A percentile compares a stretch with the other conserved stretches of the same genome.
Evolutionary conservation across 805 yeast species (phyloP).

Genomic region (Starmerella bombi): DNA sequence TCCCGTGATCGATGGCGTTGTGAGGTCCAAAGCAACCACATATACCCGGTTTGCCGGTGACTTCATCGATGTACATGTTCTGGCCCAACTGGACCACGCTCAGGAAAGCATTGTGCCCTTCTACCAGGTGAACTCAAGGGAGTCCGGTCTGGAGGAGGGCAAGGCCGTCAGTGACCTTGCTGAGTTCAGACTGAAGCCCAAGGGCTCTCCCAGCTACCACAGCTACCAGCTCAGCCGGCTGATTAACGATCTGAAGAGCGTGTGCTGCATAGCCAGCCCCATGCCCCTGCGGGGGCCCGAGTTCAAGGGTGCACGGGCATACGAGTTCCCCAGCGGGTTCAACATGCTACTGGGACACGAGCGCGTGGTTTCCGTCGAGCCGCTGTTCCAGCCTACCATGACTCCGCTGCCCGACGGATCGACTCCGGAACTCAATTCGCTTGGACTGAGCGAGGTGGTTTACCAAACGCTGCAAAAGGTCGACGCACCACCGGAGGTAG

Average conservation of each 20-base stretch:
- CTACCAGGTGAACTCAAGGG: conserved; percentile 29
- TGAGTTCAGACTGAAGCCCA: conserved; percentile 6
- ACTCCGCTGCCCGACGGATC: conserved; percentile 34
- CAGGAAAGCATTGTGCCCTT: conserved; percentile 27
- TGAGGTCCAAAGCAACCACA: conserved; percentile 34
- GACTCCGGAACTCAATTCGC: conserved; percentile 32
- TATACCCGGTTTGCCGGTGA: conserved; percentile 76
- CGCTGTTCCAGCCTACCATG: conserved; percentile 52
- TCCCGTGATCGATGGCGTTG: conserved; percentile 24
- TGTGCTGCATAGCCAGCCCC: conserved; percentile 10
- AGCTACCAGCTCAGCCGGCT: conserved; percentile 45
- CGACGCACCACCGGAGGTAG: conserved; percentile 41
- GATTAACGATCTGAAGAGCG: conserved; percentile 65
- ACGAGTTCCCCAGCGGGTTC: conserved; percentile 47
- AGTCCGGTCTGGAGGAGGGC: conserved; percentile 11
- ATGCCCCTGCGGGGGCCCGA: conserved; percentile 17
- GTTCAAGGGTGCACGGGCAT: conserved; percentile 38
- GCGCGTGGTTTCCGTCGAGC: conserved; percentile 46
- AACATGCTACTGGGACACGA: conserved; percentile 40
- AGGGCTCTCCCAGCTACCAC: conserved; percentile 32
- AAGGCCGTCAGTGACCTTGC: conserved; percentile 3
- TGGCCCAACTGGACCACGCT: conserved; percentile 34
- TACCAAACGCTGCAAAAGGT: conserved; percentile 35
- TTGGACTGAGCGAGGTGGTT: conserved; percentile 37
- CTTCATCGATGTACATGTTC: conserved; percentile 54